phyloP scores from a whole-genome alignment of 2,329 filamentous ascomycete species.

The Penicillium sp. region DNA sequence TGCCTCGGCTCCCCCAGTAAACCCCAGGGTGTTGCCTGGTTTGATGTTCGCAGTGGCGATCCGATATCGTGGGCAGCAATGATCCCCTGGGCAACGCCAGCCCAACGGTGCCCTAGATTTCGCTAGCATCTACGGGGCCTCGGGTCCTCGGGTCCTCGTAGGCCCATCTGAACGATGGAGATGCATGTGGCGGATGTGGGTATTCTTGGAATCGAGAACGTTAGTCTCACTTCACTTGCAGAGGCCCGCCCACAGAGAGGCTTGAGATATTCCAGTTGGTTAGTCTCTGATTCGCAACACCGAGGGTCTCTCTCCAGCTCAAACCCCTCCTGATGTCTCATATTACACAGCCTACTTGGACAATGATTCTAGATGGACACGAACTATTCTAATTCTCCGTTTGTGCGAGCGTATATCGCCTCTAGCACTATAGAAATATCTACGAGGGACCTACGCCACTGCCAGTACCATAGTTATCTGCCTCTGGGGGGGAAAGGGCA shows the following conservation, averaged over 20 bases:
- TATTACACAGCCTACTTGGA: not conserved
- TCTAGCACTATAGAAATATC: not conserved
- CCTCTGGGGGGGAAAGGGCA: not conserved
- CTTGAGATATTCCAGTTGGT: not conserved
- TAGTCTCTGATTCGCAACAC: not conserved
- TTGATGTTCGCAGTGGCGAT: slow-evolving; percentile 2
- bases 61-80: slow-evolving; percentile 3
- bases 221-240: not conserved
- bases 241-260: not conserved
- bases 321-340: not conserved
- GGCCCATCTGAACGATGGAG: not conserved
- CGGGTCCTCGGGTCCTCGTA: slow-evolving; percentile 9
- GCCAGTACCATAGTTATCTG: not conserved
- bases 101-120: slow-evolving; percentile 10
- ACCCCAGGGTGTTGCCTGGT: no score
- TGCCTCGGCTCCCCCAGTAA: slow-evolving; percentile 13
- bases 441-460: not conserved
- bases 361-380: not conserved
- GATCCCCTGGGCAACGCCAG: slow-evolving; percentile 2
- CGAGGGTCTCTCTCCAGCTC: not conserved
- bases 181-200: slow-evolving; percentile 1
- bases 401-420: not conserved
- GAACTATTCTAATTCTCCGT: not conserved
- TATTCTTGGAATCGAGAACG: not conserved
- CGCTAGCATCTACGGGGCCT: not conserved